phyloP scores from a whole-genome alignment of 2,329 filamentous ascomycete genomes.

The Aschersonia sp. region DNA sequence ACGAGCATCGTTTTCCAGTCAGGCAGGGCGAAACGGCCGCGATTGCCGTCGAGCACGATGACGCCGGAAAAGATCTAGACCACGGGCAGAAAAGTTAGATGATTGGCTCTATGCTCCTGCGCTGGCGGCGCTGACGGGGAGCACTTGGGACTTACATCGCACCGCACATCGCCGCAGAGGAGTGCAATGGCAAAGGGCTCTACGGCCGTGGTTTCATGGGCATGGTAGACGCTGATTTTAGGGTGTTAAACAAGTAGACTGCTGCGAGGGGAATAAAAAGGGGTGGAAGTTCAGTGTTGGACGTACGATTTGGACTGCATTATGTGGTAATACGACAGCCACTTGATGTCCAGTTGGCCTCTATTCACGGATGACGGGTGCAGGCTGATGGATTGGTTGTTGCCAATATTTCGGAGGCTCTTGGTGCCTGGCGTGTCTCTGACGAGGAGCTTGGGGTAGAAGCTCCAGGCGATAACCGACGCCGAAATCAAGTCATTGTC shows the following conservation, averaged over 20 bases:
- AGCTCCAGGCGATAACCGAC: constrained; percentile 81
- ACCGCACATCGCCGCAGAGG: constrained; percentile 77
- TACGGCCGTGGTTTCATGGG: constrained; percentile 71
- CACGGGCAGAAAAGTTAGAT: not conserved
- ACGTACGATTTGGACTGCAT: constrained; percentile 77
- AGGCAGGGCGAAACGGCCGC: constrained; percentile 65
- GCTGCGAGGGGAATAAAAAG: not conserved
- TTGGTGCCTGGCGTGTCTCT: constrained; percentile 56
- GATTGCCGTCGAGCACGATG: constrained; percentile 73
- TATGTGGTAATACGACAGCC: constrained; percentile 91
- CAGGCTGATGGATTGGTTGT: constrained; percentile 79
- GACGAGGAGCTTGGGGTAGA: constrained; percentile 85
- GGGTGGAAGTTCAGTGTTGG: not conserved
- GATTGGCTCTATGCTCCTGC: not conserved
- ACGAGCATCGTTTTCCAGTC: constrained; percentile 87
- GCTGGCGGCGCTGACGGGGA: not conserved
- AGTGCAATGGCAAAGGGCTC: constrained; percentile 74
- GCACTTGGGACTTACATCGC: constrained; percentile 43
- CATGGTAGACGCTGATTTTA: constrained; percentile 60
- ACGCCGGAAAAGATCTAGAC: constrained; percentile 70
- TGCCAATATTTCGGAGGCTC: constrained; percentile 80
- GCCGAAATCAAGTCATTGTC: constrained; percentile 66
- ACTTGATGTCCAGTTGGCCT: constrained; percentile 50
- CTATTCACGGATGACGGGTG: constrained; percentile 87
- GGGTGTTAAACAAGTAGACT: constrained; percentile 4